Evolutionary conservation across 2,329 filamentous ascomycete genomes (phyloP), one percentile per base, ranked within the genome.

Genomic region (Colletotrichum navitas): DNA sequence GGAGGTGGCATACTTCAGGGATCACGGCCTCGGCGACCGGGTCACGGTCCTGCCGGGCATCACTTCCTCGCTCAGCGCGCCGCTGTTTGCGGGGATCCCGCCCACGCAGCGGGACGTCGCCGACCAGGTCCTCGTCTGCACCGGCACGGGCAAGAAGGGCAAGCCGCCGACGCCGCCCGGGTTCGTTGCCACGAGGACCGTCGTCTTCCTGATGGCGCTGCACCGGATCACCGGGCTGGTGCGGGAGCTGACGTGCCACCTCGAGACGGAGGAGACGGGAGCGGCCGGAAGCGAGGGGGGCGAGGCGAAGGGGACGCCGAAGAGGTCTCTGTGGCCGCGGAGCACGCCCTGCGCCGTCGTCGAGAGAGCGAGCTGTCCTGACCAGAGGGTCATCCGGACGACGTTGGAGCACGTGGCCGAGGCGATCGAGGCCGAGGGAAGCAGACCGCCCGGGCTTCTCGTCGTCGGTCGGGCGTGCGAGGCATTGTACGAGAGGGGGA

Each of bases 71-170:
- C 84, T 99, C 47, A 92, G 90, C 68, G 96, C 94, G 12, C 94
- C 95, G 0, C 85, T 99, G 3, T 97, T 98, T 79, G 95, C 95
- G 0, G 90, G 87, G 8, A 93, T 99, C 41, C 95, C 96, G 1
- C 87, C 92, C 0, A 99, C 96, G 1, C 95, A 98, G 83, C 88
- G 96, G 6, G 93, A 93, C 55, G 93, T 97, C 0, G 92, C 94
- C 4, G 96, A 99, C 78, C 95, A 98, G 81, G 91, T 99, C 0
- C 87, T 99, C 34, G 89, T 99, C n/a, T 98, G 96, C 83, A 99
- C 96, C 0, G 96, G 96, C 0, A 99, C 96, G 0, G 96, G 96
- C 0, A 90, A 96, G 77, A 97, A 97, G 82, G 96, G 96, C 16
- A 92, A 89, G 66, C 86, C 94, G 0, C 94, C 94, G 0, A 85